phyloP scores from a whole-genome alignment of 768 basidiomycete genomes.

The Crucibulum laeve region DNA sequence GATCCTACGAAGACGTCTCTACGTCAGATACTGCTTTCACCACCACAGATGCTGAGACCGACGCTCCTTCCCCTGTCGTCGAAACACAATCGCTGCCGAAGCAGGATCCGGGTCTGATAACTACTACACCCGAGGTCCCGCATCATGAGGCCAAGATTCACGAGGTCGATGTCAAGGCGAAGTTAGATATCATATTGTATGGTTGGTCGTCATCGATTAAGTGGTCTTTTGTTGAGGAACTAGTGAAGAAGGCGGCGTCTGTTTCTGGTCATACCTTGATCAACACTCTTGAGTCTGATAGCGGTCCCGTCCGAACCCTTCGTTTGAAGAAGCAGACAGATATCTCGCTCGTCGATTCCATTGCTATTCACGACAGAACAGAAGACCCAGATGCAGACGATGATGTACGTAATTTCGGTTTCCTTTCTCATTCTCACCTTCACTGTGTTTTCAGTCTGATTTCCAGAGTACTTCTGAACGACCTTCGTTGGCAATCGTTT shows the following conservation, averaged over 20 bases:
- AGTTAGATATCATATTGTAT: conserved; percentile 65
- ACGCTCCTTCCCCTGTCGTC: conserved; percentile 7
- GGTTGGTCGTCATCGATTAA: conserved; percentile 55
- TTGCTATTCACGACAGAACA: conserved; percentile 36
- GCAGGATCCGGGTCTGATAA: conserved; percentile 29
- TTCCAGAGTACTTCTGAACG: conserved; percentile 29
- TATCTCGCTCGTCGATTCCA: conserved; percentile 22
- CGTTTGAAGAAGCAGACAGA: conserved; percentile 21
- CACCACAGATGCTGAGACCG: conserved; percentile 15
- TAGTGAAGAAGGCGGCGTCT: conserved; percentile 51
- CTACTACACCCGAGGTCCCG: conserved; percentile 31
- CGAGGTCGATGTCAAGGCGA: conserved; percentile 25
- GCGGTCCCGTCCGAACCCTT: conserved; percentile 20
- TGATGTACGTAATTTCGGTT: conserved; percentile 29
- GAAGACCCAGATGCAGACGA: conserved; percentile 13
- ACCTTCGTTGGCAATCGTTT: conserved; percentile 67
- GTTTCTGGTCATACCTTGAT: conserved; percentile 30
- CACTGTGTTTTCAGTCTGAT: conserved; percentile 36
- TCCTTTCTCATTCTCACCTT: conserved; percentile 25
- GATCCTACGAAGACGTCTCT: conserved; percentile 52
- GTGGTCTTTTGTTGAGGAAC: conserved; percentile 54
- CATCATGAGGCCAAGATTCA: conserved; percentile 19
- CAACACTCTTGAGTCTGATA: conserved; percentile 17
- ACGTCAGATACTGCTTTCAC: conserved; percentile 28
- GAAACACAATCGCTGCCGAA: conserved; percentile 12